phyloP scores from a whole-genome alignment of 257 asterid species.

The Cynanchum wilfordii region DNA sequence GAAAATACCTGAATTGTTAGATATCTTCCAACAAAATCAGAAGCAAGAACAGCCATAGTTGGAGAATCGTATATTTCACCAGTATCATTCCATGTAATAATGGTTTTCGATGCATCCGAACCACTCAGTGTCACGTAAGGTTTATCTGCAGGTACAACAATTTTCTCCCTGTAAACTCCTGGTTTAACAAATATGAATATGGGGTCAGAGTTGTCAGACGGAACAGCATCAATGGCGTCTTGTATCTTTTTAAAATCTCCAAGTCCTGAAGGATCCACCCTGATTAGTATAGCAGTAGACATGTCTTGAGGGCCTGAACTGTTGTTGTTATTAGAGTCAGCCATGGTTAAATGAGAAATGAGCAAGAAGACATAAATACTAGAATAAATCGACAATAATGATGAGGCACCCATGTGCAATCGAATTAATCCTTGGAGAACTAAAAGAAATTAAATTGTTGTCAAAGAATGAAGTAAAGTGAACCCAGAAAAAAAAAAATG shows the following conservation, averaged over 20 bases:
- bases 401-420: constrained; percentile 31
- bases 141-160: constrained; percentile 41
- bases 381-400: constrained; percentile 14
- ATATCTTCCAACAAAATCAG: constrained; percentile 43
- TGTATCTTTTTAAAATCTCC: constrained; percentile 41
- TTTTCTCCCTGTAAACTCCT: constrained; percentile 43
- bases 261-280: constrained; percentile 42
- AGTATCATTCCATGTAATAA: constrained; percentile 40
- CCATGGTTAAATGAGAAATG: constrained; percentile 19
- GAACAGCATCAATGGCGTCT: constrained; percentile 47
- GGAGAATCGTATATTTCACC: constrained; percentile 39
- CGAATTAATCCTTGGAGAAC: constrained; percentile 12
- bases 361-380: constrained; percentile 2
- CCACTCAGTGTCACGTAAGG: constrained; percentile 51
- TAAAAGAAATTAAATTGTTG: constrained; percentile 14
- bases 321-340: constrained; percentile 18
- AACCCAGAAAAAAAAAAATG: not conserved
- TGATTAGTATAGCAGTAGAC: constrained; percentile 37
- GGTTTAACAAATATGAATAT: constrained; percentile 44
- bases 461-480: constrained; percentile 28
- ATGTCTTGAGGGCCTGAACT: constrained; percentile 15
- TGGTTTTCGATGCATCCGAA: constrained; percentile 20
- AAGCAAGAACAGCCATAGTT: constrained; percentile 34
- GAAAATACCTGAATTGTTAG: constrained; percentile 38
- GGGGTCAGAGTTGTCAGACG: constrained; percentile 31